These are phyloP conservation scores for Mucuna pruriens DNA, from an alignment of 306 rosid genomes.

Conservation along the genomic window DNA sequence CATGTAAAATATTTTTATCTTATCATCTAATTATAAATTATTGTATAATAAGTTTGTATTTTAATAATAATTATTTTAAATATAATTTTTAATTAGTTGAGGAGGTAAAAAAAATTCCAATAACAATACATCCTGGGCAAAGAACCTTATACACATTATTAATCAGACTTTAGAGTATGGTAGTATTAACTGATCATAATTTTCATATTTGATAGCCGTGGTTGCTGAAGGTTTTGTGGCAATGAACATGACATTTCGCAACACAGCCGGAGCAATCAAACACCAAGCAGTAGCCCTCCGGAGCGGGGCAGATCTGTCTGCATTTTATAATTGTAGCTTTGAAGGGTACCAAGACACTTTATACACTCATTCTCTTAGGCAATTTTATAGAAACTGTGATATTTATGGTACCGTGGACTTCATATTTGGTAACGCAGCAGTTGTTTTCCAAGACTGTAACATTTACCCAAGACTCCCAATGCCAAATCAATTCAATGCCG, in stretches of 20 bases:
- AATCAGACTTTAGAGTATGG: too few relatives aligned
- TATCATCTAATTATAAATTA: neutral
- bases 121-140: too few relatives aligned
- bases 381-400: constrained; percentile 59
- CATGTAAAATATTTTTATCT: too few relatives aligned
- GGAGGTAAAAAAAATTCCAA: too few relatives aligned
- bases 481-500: constrained; percentile 46
- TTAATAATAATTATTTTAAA: too few relatives aligned
- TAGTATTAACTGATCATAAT: too few relatives aligned
- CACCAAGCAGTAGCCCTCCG: constrained; percentile 59
- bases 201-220: constrained; percentile 40
- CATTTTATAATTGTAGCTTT: constrained; percentile 56
- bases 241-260: constrained; percentile 57
- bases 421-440: constrained; percentile 62
- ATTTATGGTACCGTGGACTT: constrained; percentile 60
- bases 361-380: constrained; percentile 53
- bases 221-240: constrained; percentile 58
- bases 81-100: too few relatives aligned
- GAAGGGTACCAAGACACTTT: constrained; percentile 66
- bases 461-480: constrained; percentile 50
- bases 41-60: too few relatives aligned
- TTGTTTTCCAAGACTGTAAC: constrained; percentile 55
- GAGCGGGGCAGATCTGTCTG: constrained; percentile 52
- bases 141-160: too few relatives aligned
- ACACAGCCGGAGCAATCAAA: constrained; percentile 58